Evolutionary conservation across 345 rosid species (phyloP), one percentile per base, ranked within the genome.

Genomic region (Nasturtium officinale): DNA sequence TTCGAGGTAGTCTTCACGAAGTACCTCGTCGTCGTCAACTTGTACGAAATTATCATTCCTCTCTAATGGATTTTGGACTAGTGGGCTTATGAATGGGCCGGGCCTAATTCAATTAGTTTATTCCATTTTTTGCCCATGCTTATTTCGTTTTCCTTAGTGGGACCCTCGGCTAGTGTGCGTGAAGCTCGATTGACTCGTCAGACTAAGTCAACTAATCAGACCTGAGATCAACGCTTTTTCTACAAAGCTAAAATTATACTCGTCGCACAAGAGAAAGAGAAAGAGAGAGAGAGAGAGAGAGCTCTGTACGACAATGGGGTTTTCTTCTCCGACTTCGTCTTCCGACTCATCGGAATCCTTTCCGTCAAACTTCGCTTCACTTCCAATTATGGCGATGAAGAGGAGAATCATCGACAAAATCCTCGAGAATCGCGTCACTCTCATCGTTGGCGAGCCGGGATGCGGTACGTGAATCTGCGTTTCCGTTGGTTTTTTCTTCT

Each of bases 1-100:
- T 84, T 95, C 97, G 63, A 95, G 86, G 80, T 91, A 95, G 78
- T 95, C 97, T 67, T 95, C 96, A 66, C 97, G 95, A 53, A 91
- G n/a, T n/a, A n/a, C n/a, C n/a, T n/a, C n/a, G n/a, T n/a, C n/a
- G n/a, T n/a, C n/a, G n/a, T n/a, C n/a, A n/a, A n/a, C n/a, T n/a
- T n/a, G n/a, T n/a, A n/a, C n/a, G n/a, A n/a, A n/a, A n/a, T n/a
- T n/a, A n/a, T n/a, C n/a, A n/a, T n/a, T n/a, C n/a, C n/a, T n/a
- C n/a, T n/a, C 11, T 56, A 30, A 69, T 48, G 75, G 69, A 18
- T 16, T 55, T 28, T 21, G 1, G 0, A 0, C 2, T 46, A 74
- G 2, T 67, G 78, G 73, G 78, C 78, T 38, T 38, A 1, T 37
- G 2, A 47, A 6, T 65, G 59, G 58, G 77, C 45, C 61, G n/a